Conservation (phyloP, 2,329 filamentous ascomycete species). For the Trichoderma afroharzianum region DNA sequence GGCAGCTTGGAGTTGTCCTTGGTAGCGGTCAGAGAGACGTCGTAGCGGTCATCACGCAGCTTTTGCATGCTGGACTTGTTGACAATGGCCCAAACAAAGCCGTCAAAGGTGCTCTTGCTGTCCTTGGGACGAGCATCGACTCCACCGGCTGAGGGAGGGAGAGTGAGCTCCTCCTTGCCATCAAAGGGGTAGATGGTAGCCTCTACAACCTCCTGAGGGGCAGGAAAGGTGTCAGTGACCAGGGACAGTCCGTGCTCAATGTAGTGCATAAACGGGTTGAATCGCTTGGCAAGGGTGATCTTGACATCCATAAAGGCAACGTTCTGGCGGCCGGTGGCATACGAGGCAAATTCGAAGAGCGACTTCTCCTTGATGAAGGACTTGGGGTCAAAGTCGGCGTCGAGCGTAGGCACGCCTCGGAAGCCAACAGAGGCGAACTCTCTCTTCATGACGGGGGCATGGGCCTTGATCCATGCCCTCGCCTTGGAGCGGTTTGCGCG, state of each 20-base stretch:
- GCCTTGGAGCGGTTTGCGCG: constrained; percentile 76
- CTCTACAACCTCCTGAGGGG: constrained; percentile 70
- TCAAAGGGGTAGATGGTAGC: constrained; percentile 85
- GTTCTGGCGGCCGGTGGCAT: constrained; percentile 90
- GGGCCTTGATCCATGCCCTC: constrained; percentile 72
- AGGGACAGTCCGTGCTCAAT: constrained; percentile 68
- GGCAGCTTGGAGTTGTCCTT: constrained; percentile 92
- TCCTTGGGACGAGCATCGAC: constrained; percentile 52
- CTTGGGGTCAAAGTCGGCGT: constrained; percentile 38
- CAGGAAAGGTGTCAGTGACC: constrained; percentile 72
- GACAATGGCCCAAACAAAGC: constrained; percentile 91
- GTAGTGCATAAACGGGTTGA: constrained; percentile 65
- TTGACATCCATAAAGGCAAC: constrained; percentile 86
- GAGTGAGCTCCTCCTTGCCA: constrained; percentile 77
- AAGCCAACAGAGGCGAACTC: constrained; percentile 92
- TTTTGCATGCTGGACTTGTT: constrained; percentile 93
- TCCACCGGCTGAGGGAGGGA: constrained; percentile 61
- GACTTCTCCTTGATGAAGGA: constrained; percentile 77
- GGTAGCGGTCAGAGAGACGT: constrained; percentile 86
- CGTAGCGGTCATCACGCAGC: constrained; percentile 88
- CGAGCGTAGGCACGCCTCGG: constrained; percentile 50
- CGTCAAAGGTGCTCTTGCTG: constrained; percentile 71
- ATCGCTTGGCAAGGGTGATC: constrained; percentile 76
- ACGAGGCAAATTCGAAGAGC: constrained; percentile 79
- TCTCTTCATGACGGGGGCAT: constrained; percentile 66